Conservation (phyloP, 148 eudicot species). For the Gaultheria prostrata region DNA sequence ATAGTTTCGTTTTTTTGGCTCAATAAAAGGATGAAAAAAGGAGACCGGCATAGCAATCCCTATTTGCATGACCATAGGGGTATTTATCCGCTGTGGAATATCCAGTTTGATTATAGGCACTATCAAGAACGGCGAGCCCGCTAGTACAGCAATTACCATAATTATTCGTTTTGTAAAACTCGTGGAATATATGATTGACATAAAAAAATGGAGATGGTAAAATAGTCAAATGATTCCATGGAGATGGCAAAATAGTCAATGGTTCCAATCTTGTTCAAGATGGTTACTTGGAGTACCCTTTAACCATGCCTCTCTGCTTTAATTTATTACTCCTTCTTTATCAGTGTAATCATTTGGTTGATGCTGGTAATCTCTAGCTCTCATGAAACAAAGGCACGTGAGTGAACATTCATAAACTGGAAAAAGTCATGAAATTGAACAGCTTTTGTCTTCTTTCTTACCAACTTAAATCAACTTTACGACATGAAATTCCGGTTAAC, state of each 20-base stretch:
- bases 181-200: no score
- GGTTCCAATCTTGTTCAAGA: conserved; percentile 19
- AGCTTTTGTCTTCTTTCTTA: conserved; percentile 7
- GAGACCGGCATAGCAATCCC: no score
- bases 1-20: no score
- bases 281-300: background rate
- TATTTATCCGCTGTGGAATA: no score
- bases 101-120: no score
- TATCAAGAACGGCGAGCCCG: no score
- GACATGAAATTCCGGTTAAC: conserved; percentile 15
- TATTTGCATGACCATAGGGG: no score
- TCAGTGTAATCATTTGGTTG: conserved; percentile 4
- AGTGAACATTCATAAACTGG: background rate
- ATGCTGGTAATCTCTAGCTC: conserved; percentile 3
- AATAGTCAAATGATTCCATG: conserved; percentile 2
- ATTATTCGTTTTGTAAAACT: no score
- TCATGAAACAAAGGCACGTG: conserved; percentile 17
- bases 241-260: background rate
- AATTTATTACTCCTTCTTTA: background rate
- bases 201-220: background rate
- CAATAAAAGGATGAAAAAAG: no score
- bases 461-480: conserved; percentile 8
- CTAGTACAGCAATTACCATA: no score
- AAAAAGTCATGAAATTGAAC: conserved; percentile 17
- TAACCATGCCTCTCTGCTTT: background rate